These are phyloP conservation scores for Irpex sp. DNA, from an alignment of 1,284 basidiomycete species.

Conservation along the genomic window DNA sequence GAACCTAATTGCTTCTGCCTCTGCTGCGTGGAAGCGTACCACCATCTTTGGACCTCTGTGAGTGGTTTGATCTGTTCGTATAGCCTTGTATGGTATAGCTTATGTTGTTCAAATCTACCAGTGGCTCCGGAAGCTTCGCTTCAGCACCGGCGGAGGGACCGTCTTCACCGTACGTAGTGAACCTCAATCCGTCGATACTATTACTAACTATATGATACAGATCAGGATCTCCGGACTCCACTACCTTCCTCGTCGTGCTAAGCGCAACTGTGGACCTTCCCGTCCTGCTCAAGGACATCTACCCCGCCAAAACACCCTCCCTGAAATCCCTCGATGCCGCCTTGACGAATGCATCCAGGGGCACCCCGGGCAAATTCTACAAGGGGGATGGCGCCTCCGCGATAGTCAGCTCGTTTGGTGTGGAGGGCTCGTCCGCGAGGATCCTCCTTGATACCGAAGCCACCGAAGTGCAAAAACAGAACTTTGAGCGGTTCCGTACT, in stretches of 20 bases:
- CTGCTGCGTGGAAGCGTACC: constrained; percentile 16
- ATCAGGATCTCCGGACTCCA: background rate
- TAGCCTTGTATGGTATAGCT: no score
- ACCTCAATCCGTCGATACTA: background rate
- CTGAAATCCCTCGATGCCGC: constrained; percentile 14
- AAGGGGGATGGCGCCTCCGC: constrained; percentile 17
- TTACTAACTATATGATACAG: background rate
- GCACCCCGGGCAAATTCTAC: constrained; percentile 26
- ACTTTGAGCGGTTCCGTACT: constrained; percentile 20
- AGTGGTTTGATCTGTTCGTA: constrained; percentile 8
- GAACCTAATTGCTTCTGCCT: background rate
- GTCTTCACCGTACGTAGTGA: background rate
- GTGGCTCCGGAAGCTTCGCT: background rate
- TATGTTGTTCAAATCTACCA: background rate
- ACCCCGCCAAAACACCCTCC: constrained; percentile 11
- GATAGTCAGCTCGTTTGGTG: constrained; percentile 16
- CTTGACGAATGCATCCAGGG: constrained; percentile 7
- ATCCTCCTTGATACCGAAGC: constrained; percentile 11
- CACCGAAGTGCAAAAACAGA: constrained; percentile 15
- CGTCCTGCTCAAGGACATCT: constrained; percentile 18
- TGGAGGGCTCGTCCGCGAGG: constrained; percentile 19
- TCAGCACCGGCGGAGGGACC: background rate
- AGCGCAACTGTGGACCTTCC: constrained; percentile 18
- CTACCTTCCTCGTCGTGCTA: constrained; percentile 16
- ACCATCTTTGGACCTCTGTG: constrained; percentile 34